These are phyloP conservation scores for Chlamydomonas sphaeroides DNA, from an alignment of 139 green algal genomes.

Conservation along the genomic window DNA sequence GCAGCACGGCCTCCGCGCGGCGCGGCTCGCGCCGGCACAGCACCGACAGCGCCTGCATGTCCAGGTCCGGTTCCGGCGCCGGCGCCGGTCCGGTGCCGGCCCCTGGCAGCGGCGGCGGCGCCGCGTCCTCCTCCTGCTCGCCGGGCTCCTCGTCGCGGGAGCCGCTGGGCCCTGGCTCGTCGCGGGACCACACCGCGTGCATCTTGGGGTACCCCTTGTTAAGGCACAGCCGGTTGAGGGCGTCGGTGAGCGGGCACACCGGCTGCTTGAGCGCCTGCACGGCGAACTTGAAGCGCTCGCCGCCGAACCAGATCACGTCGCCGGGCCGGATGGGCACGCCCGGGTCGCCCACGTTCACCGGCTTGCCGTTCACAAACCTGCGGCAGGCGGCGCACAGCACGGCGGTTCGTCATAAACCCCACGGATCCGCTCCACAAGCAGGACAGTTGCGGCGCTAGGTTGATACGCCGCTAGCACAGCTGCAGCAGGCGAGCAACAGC, in stretches of 20 bases:
- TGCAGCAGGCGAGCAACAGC: no score
- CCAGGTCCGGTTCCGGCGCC: no score
- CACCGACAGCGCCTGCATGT: not conserved
- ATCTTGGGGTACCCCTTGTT: no score
- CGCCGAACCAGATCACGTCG: conserved; percentile 30
- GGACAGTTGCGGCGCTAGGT: no score
- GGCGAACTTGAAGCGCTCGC: not conserved
- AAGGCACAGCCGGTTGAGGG: conserved; percentile 43
- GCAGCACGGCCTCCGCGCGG: conserved; percentile 8
- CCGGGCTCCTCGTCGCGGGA: not conserved
- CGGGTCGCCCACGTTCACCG: conserved; percentile 22
- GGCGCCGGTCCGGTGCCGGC: no score
- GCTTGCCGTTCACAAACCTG: conserved; percentile 17
- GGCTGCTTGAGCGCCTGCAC: conserved; percentile 18
- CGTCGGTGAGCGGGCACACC: not conserved
- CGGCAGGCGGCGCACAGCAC: no score
- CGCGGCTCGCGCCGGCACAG: not conserved
- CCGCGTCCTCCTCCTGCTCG: not conserved
- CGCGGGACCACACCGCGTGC: not conserved
- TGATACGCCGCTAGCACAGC: no score
- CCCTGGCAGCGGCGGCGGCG: not conserved
- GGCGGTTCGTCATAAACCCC: no score
- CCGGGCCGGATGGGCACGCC: conserved; percentile 20
- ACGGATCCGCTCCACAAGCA: no score
- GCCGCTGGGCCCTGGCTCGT: not conserved